Base-by-base conservation (phyloP, 139 green algal genomes). In the Eudorina sp. region DNA sequence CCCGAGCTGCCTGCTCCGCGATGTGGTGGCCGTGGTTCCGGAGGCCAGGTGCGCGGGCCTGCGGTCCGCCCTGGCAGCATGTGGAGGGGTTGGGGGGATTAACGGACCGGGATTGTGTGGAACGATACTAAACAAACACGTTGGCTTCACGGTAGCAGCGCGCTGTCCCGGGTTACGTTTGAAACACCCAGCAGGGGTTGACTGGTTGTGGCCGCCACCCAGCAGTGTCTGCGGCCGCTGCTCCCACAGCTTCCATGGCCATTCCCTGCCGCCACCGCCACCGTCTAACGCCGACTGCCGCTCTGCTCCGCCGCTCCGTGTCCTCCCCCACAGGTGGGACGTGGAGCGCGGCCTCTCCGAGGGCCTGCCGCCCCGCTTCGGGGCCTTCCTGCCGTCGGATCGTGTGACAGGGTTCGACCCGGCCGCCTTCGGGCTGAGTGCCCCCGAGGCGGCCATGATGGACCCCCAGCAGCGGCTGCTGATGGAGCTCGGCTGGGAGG, bases 381-480 rank as follows among this genome's bases (percentile, higher is more conserved):
- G 92, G 38, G 89, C 90, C 25, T 96, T 94, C 80, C 58, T 95
- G 68, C 48, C 78, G 23, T 38, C 45, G 11, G 27, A 51, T 45
- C 80, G 86, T 45, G 89, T 92, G 2, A 55, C 92, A n/a, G 18
- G 84, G 5, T 98, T 98, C 88, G 97, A 98, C 77, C 77, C 86
- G 4, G 79, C 72, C 7, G 89, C 92, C 0, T 96, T 98, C 77
- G 92, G 92, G 55, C 84, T 98, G 18, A 94, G 91, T 14, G 74
- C 72, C 1, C 84, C 88, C 11, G 97, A 99, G 83, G 95, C 95
- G 0, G 34, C 85, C 23, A 92, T 97, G 75, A 94, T 98, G 83
- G 96, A 99, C 90, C 96, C 96, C 0, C 96, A 99, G 91, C 97
- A 99, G 90, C 91, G 97, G 27, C 85, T 98, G 84, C 91, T 98